Evolutionary conservation across 495 filamentous ascomycete species (phyloP), one percentile per base, ranked within the genome.

Genomic region (Lichenothelia convexa): DNA sequence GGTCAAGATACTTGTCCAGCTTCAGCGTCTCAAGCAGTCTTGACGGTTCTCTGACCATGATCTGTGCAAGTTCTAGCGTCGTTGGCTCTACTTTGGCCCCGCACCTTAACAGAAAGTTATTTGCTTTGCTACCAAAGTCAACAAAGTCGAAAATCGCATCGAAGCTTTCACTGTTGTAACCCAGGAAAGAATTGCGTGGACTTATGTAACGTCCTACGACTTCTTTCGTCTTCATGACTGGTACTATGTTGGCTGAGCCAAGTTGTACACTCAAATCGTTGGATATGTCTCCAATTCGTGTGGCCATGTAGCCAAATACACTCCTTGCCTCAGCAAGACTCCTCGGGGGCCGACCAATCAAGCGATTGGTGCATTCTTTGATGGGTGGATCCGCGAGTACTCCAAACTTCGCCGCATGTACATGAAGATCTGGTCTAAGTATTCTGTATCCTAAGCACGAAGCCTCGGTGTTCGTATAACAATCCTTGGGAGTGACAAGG

Each of bases 121-220:
- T 93, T 3, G 83, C 87, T 47, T 86, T 72, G 35, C 65, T 53
- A 3, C 85, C 84, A 57, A 93, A 94, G 52, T 94, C 79, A 3
- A 95, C 83, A 56, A 93, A 99, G 51, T 94, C 85, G 44, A 95
- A 93, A 13, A 99, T 84, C 19, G 89, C 81, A 24, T 68, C 75
- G 45, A 86, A 95, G 9, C 68, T 69, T 16, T 73, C 61, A 39
- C 66, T 69, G 17, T 80, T 76, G n/a, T n/a, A n/a, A 17, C 77
- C 75, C 5, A 97, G 64, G 55, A 89, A 93, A 47, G 78, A 84
- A 21, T 69, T 56, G 18, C 58, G 64, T 2, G 86, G 87, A 19
- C 67, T 61, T 22, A 83, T 53, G 39, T 64, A 58, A 23, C 61
- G 64, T 3, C 12, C 32, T 16, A 8, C 44, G 24, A 27, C 24